A percentile compares a stretch with the other conserved stretches of the same genome.
These are phyloP conservation scores for Colletotrichum sp. DNA, from an alignment of 2,329 filamentous ascomycete genomes.

Conservation along the genomic window DNA sequence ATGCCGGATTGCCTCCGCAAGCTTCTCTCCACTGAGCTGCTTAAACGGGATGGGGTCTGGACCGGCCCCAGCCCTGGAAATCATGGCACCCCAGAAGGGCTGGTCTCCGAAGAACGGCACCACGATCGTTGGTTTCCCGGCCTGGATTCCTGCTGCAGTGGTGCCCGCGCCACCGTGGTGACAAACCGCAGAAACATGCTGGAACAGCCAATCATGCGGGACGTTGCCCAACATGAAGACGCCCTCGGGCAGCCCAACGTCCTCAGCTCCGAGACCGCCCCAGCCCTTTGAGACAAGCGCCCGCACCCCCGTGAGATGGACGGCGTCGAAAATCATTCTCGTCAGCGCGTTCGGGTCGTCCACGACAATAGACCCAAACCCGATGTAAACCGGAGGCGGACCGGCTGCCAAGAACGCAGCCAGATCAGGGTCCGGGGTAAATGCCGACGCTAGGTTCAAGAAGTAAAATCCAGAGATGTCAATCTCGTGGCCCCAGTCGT, in stretches of 20 bases:
- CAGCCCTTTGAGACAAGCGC: slow-evolving; percentile 88
- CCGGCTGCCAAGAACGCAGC: slow-evolving; percentile 70
- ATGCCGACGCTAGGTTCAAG: slow-evolving; percentile 70
- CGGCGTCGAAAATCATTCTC: slow-evolving; percentile 73
- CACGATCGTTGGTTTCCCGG: slow-evolving; percentile 80
- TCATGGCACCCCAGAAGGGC: slow-evolving; percentile 83
- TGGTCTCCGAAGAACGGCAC: slow-evolving; percentile 90
- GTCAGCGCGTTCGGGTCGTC: slow-evolving; percentile 78
- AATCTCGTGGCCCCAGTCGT: slow-evolving; percentile 76
- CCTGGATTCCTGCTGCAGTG: slow-evolving; percentile 83
- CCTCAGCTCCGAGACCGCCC: slow-evolving; percentile 81
- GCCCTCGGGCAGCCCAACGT: slow-evolving; percentile 71
- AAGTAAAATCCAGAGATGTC: slow-evolving; percentile 81
- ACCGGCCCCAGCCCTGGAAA: slow-evolving; percentile 74
- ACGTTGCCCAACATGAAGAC: slow-evolving; percentile 86
- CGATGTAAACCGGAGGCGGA: slow-evolving; percentile 79
- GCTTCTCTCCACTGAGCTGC: slow-evolving; percentile 67
- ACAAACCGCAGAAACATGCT: slow-evolving; percentile 80
- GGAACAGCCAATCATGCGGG: slow-evolving; percentile 89
- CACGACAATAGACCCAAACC: slow-evolving; percentile 84
- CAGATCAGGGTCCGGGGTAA: slow-evolving; percentile 69
- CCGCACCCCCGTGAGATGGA: slow-evolving; percentile 70
- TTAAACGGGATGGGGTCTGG: slow-evolving; percentile 74
- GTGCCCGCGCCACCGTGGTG: slow-evolving; percentile 91
- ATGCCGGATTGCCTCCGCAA: slow-evolving; percentile 68